These are phyloP conservation scores for Blastobotrys chiropterorum DNA, from an alignment of 805 yeast species.

Conservation along the genomic window DNA sequence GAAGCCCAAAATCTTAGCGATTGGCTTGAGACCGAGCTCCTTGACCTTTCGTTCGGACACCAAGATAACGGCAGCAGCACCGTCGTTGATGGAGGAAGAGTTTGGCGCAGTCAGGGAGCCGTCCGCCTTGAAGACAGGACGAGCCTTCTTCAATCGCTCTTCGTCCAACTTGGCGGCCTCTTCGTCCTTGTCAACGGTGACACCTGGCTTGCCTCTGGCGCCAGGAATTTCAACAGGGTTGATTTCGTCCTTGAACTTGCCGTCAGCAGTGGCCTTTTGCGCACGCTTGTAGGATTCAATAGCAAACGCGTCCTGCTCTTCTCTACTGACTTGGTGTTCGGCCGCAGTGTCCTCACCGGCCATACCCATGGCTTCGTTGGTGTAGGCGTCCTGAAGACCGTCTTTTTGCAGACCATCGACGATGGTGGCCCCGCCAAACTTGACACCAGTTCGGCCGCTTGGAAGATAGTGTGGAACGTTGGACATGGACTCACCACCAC, in stretches of 20 bases:
- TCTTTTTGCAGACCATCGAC: slow-evolving; percentile 90
- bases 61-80: slow-evolving; percentile 91
- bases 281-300: slow-evolving; percentile 81
- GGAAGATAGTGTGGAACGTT: slow-evolving; percentile 92
- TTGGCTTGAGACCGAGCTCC: slow-evolving; percentile 81
- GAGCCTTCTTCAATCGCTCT: slow-evolving; percentile 68
- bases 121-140: slow-evolving; percentile 92
- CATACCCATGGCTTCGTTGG: slow-evolving; percentile 86
- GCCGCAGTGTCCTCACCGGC: slow-evolving; percentile 95
- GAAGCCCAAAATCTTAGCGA: slow-evolving; percentile 88
- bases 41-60: slow-evolving; percentile 79
- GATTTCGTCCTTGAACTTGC: slow-evolving; percentile 79
- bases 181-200: slow-evolving; percentile 68
- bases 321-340: slow-evolving; percentile 72
- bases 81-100: slow-evolving; percentile 94
- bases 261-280: slow-evolving; percentile 66
- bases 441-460: slow-evolving; percentile 77
- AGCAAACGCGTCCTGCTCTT: slow-evolving; percentile 86
- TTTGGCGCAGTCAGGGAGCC: slow-evolving; percentile 98
- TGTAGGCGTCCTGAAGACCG: slow-evolving; percentile 91
- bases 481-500: slow-evolving; percentile 98
- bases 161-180: slow-evolving; percentile 76
- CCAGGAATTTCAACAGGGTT: slow-evolving; percentile 88
- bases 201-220: slow-evolving; percentile 78
- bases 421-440: slow-evolving; percentile 74